Conservation (phyloP, 306 rosid species). For the Pyrus betulifolia region DNA sequence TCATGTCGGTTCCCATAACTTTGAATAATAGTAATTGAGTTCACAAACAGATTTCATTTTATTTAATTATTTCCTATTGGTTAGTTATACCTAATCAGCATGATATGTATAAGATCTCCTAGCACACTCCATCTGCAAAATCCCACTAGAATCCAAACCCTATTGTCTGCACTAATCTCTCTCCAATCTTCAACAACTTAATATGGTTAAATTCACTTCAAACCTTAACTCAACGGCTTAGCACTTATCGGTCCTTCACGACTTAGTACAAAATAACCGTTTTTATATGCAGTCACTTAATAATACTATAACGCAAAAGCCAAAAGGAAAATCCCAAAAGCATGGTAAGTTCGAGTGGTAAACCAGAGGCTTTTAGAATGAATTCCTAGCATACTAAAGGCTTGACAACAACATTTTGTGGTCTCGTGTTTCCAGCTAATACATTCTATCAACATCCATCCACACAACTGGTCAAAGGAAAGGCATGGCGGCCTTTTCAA, state of each 20-base stretch:
- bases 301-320: neutral
- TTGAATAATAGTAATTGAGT: neutral
- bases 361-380: neutral
- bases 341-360: neutral
- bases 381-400: neutral
- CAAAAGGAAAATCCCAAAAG: neutral
- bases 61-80: neutral
- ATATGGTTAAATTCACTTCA: neutral
- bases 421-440: neutral
- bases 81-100: neutral
- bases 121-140: neutral
- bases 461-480: neutral
- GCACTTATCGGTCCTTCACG: neutral
- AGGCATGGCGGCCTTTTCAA: neutral
- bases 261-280: neutral
- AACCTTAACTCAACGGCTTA: neutral
- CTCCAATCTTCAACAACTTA: neutral
- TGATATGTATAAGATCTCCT: neutral
- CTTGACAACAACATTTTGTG: neutral
- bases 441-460: neutral
- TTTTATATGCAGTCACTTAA: neutral
- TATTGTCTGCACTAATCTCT: neutral
- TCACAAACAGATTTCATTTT: neutral
- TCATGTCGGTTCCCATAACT: neutral
- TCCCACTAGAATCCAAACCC: conserved; percentile 1